Evolutionary conservation across 139 green algal genomes (phyloP).

Genomic region (Coelastrella sp.): DNA sequence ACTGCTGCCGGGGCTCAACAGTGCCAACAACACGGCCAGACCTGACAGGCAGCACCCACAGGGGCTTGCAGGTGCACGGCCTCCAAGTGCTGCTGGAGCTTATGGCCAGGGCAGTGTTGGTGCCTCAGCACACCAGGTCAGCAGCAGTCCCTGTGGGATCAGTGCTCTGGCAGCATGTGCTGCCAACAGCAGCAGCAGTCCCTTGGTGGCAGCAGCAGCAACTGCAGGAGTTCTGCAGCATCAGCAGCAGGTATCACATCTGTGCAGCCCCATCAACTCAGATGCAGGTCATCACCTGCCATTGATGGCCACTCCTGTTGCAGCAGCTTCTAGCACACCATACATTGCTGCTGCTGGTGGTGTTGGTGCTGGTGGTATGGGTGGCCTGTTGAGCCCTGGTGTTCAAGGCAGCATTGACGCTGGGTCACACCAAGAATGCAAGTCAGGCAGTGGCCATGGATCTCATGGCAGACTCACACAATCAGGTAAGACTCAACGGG

Average conservation of each 20-base stretch:
- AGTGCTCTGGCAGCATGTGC: conserved; percentile 33
- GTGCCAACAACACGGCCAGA: background rate
- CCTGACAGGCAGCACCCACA: conserved; percentile 28
- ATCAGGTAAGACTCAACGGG: background rate
- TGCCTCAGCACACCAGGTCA: background rate
- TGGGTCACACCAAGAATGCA: background rate
- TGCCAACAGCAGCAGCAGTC: conserved; percentile 8
- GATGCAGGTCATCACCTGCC: background rate
- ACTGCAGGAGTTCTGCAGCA: background rate
- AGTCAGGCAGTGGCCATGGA: background rate
- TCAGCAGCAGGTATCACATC: background rate
- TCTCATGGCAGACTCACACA: conserved; percentile 4
- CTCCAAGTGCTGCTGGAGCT: conserved; percentile 4
- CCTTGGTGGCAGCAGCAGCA: conserved; percentile 29
- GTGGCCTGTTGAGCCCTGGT: background rate
- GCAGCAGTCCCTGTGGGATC: conserved; percentile 23
- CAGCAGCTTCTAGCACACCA: background rate
- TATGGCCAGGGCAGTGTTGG: no score
- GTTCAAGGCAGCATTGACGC: background rate
- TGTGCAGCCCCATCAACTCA: background rate
- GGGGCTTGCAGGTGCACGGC: background rate
- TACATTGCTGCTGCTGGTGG: background rate
- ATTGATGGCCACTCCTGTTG: background rate
- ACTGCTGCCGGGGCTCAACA: conserved; percentile 60
- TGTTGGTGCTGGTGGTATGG: background rate